These are phyloP conservation scores for Ceratocystis albifundus DNA, from an alignment of 2,329 filamentous ascomycete species.

Conservation along the genomic window DNA sequence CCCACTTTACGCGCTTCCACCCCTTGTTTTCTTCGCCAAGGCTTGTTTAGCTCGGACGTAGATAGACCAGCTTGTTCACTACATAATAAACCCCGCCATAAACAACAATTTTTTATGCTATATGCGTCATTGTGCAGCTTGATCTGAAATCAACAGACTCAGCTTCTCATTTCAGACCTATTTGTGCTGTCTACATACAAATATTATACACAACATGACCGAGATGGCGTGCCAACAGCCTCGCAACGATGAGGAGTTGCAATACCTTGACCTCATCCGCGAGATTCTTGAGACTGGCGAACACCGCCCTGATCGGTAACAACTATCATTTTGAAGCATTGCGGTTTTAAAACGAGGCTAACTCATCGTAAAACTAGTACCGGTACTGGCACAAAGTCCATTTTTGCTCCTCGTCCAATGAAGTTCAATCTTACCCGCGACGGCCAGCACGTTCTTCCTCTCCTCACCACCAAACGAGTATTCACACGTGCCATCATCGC, in stretches of 20 bases:
- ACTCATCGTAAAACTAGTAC: conserved; percentile 44
- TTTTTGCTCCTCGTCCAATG: conserved; percentile 78
- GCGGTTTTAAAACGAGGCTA: conserved; percentile 54
- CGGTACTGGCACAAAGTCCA: conserved; percentile 79
- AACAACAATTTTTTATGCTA: background rate
- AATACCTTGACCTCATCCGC: conserved; percentile 83
- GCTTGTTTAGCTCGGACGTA: background rate
- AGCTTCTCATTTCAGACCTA: background rate
- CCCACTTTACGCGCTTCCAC: conserved; percentile 17
- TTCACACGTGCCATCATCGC: conserved; percentile 81
- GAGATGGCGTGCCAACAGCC: conserved; percentile 24
- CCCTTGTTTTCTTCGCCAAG: background rate
- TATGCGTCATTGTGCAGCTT: conserved; percentile 6
- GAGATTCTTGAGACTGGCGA: conserved; percentile 76
- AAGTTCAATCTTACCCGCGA: conserved; percentile 69
- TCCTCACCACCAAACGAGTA: conserved; percentile 94
- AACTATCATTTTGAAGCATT: background rate
- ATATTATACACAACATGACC: conserved; percentile 13
- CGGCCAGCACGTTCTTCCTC: conserved; percentile 60
- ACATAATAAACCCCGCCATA: background rate
- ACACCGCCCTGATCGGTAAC: conserved; percentile 71
- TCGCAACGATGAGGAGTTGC: conserved; percentile 66
- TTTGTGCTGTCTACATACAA: background rate
- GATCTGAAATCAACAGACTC: background rate
- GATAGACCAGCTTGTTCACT: conserved; percentile 4